A percentile compares a stretch with the other conserved stretches of the same genome.
phyloP scores from a whole-genome alignment of 345 rosid species.

The Clarkia xantiana region DNA sequence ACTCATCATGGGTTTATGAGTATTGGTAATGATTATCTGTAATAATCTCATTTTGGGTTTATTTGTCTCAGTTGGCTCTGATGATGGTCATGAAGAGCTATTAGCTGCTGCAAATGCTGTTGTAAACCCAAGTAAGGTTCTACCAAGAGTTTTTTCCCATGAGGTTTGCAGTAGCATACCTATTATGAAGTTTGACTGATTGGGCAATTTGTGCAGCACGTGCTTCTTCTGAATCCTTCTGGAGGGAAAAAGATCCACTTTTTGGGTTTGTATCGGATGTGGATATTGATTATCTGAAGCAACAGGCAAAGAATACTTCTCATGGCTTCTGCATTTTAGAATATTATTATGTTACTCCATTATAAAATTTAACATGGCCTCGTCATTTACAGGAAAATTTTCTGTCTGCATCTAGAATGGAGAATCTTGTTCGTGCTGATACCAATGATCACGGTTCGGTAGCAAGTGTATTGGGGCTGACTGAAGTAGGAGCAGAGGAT shows the following conservation, averaged over 20 bases:
- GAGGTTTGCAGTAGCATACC: slow-evolving; percentile 8
- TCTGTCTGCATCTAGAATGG: slow-evolving; percentile 13
- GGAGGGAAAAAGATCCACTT: slow-evolving; percentile 75
- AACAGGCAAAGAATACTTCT: slow-evolving; percentile 38
- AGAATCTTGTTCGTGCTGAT: slow-evolving; percentile 13
- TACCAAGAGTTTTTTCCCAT: slow-evolving; percentile 5
- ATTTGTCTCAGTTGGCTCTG: slow-evolving; percentile 48
- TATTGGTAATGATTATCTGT: slow-evolving; percentile 9
- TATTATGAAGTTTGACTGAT: slow-evolving; percentile 14
- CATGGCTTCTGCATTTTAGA: not conserved
- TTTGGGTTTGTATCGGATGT: slow-evolving; percentile 58
- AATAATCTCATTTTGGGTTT: slow-evolving; percentile 15
- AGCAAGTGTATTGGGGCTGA: slow-evolving; percentile 21
- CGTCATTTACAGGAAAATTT: slow-evolving; percentile 28
- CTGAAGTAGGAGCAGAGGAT: slow-evolving; percentile 22
- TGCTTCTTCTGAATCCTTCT: slow-evolving; percentile 37
- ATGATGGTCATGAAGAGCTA: slow-evolving; percentile 72
- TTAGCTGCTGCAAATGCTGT: slow-evolving; percentile 73
- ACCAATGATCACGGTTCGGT: slow-evolving; percentile 11
- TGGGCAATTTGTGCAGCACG: slow-evolving; percentile 40
- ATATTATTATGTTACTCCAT: not conserved
- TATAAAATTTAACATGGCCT: not conserved
- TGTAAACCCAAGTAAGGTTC: slow-evolving; percentile 38
- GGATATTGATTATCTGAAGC: slow-evolving; percentile 51
- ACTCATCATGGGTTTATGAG: slow-evolving; percentile 1